A percentile compares a stretch with the other conserved stretches of the same genome.
phyloP scores from a whole-genome alignment of 1,284 basidiomycete species.

The Macrocystidia cucumis region DNA sequence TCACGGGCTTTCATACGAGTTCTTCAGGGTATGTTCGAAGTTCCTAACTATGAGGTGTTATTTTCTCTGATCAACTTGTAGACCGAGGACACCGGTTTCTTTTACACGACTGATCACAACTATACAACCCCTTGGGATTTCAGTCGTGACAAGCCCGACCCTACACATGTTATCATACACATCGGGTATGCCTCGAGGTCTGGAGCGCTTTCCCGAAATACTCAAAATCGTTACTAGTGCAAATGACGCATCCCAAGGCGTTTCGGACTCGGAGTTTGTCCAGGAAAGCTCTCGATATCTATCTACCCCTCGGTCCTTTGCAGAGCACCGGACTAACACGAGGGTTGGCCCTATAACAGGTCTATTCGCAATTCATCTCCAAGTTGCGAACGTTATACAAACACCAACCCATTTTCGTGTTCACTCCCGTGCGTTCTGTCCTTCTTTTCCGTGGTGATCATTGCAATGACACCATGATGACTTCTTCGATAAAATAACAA shows the following conservation, averaged over 20 bases:
- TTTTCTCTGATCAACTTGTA: too few species aligned
- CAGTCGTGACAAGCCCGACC: slow-evolving; percentile 30
- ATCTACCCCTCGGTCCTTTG: too few species aligned
- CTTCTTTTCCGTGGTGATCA: too few species aligned
- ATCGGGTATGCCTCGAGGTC: slow-evolving; percentile 32
- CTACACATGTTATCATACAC: slow-evolving; percentile 47
- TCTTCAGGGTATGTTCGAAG: slow-evolving; percentile 36
- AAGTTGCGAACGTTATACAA: slow-evolving; percentile 36
- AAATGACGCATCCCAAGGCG: slow-evolving; percentile 39
- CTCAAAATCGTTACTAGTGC: slow-evolving; percentile 17
- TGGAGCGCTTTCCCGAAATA: not conserved
- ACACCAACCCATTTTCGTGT: slow-evolving; percentile 42
- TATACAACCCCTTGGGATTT: slow-evolving; percentile 56
- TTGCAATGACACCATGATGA: slow-evolving; percentile 1
- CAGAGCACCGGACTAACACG: not conserved
- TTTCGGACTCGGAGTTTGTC: slow-evolving; percentile 35
- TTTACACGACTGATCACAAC: slow-evolving; percentile 46
- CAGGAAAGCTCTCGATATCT: slow-evolving; percentile 18
- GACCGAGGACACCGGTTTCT: slow-evolving; percentile 52
- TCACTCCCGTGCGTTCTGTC: slow-evolving; percentile 40
- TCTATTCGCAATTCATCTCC: slow-evolving; percentile 36
- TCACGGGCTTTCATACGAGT: slow-evolving; percentile 45
- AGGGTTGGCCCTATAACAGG: too few species aligned
- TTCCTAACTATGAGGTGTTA: too few species aligned
- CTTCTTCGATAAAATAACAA: not conserved